phyloP scores from a whole-genome alignment of 2,329 filamentous ascomycete species.

The Hawksworthiomyces lignivorus region DNA sequence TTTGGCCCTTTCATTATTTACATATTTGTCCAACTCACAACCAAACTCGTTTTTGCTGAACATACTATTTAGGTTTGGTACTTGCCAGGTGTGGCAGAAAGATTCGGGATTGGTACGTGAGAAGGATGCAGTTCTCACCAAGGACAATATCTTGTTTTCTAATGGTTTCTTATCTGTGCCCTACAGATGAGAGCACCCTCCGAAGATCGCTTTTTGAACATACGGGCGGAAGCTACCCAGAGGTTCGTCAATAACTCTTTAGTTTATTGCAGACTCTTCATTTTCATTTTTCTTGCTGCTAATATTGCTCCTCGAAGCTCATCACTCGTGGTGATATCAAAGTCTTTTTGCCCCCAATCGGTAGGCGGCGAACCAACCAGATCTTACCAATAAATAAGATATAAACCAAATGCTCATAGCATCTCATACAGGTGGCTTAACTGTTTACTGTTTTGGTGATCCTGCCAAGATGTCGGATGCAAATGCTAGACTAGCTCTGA shows the following conservation, averaged over 20 bases:
- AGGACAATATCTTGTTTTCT: background rate
- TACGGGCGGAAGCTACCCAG: constrained; percentile 91
- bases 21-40: no score
- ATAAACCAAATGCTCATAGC: no score
- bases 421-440: constrained; percentile 70
- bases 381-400: no score
- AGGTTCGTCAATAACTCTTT: constrained; percentile 36
- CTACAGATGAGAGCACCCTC: constrained; percentile 70
- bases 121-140: no score
- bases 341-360: constrained; percentile 90
- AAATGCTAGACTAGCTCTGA: constrained; percentile 69
- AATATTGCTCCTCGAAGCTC: no score
- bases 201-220: constrained; percentile 88
- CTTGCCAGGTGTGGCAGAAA: constrained; percentile 76
- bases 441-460: constrained; percentile 95
- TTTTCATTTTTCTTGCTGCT: no score
- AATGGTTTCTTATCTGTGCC: constrained; percentile 20
- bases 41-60: background rate
- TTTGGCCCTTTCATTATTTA: background rate
- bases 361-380: constrained; percentile 26
- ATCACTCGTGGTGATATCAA: constrained; percentile 95
- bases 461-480: constrained; percentile 89
- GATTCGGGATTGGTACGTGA: constrained; percentile 72
- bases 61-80: constrained; percentile 56
- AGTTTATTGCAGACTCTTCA: background rate